Base-by-base conservation (phyloP, 1,284 basidiomycete species). In the Sanguinoderma infundibulare region DNA sequence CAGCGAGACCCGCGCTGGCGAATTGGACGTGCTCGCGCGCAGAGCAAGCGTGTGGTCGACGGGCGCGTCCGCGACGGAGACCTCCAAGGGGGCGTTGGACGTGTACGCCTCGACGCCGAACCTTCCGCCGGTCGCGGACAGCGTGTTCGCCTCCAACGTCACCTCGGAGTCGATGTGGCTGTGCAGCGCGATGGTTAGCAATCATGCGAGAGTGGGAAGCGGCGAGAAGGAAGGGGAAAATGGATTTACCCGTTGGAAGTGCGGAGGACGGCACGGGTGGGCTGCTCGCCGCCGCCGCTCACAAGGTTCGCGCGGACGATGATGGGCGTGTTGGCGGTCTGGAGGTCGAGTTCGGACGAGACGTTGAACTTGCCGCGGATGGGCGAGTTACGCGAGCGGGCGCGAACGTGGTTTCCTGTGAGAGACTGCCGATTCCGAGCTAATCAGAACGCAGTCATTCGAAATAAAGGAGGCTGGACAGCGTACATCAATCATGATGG, bases 41-140 rank as follows among this genome's bases (percentile, higher is more conserved):
- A 79, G 63, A 47, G 65, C 15, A 40, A 83, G 71, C 15, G 68
- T 57, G 20, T 78, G 79, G 57, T 77, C 72, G 26, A 77, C 61
- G 2, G 84, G 81, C 1, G 75, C 76, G 55, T 52, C 54, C 46
- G 61, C 36, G 60, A 79, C 74, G 17, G 60, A 59, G 20, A 83
- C 51, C 3, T 67, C 65, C 17, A 84, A 54, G 3, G 65, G 67
- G 44, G 52, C 53, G 65, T 74, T 70, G 50, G 63, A 62, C 7
- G 69, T 68, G 17, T 20, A 26, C n/a, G 65, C 55, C 14, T 61
- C 60, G 30, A 84, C 57, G 6, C 65, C 64, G 52, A 83, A 67
- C 0, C 65, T 42, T 14, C 75, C 74, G 20, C 72, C 69, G 26
- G 66, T 63, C 26, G 74, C 73, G 38, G 61, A 35, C 7, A 72